Evolutionary conservation across 2,329 filamentous ascomycete genomes (phyloP).

Genomic region (Ophiocordyceps camponoti-rufipedis): DNA sequence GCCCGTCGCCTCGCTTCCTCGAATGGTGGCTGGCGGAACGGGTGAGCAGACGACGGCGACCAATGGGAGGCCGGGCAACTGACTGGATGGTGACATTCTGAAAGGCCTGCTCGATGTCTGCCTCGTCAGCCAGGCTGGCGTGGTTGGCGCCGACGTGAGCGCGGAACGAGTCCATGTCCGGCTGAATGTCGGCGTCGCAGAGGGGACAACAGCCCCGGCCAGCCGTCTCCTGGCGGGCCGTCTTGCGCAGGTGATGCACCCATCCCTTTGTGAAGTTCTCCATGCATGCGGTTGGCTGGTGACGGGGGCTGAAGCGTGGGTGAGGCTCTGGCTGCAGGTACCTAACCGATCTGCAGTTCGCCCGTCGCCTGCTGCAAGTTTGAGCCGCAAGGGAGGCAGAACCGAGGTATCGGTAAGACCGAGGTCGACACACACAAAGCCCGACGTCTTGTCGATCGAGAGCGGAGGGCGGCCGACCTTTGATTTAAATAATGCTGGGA

Average conservation of each 20-base stretch:
- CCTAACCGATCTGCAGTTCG: not conserved
- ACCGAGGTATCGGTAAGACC: not conserved
- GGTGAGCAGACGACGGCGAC: too few relatives aligned
- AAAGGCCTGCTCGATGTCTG: conserved; percentile 10
- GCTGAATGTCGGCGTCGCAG: conserved; percentile 8
- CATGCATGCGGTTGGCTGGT: not conserved
- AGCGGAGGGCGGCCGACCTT: not conserved
- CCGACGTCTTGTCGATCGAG: not conserved
- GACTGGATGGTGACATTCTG: conserved; percentile 5
- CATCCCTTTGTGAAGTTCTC: conserved; percentile 5
- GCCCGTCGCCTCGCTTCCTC: conserved; percentile 2
- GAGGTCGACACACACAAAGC: not conserved
- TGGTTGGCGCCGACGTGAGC: conserved; percentile 9
- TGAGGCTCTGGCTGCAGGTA: too few relatives aligned
- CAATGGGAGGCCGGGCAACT: not conserved
- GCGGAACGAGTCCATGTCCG: conserved; percentile 9
- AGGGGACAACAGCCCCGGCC: conserved; percentile 6
- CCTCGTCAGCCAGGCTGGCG: conserved; percentile 6
- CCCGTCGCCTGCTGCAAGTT: not conserved
- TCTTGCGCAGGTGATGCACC: conserved; percentile 8
- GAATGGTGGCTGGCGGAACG: not conserved
- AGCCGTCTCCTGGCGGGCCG: conserved; percentile 6
- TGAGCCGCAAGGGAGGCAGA: not conserved
- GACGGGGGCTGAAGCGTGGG: too few relatives aligned
- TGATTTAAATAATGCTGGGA: too few relatives aligned